Evolutionary conservation across 139 green algal genomes (phyloP), one percentile per base, ranked within the genome.

Genomic region (Volvox reticuliferus): DNA sequence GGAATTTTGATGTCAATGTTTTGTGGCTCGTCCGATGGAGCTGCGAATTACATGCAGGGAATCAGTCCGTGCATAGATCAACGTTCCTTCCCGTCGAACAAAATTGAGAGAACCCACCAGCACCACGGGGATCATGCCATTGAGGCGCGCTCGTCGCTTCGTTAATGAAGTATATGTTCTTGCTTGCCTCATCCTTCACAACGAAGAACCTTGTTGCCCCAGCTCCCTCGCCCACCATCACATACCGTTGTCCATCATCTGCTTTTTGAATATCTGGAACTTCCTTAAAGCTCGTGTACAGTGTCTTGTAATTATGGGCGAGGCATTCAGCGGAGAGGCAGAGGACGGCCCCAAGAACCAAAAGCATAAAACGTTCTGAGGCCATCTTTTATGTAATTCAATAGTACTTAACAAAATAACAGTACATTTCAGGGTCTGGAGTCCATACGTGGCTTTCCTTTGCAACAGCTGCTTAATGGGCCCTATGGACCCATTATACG

Each of bases 101-200:
- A 75, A n/a, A 22, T 17, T n/a, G n/a, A 18, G 22, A 9, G 44
- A 55, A 44, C 71, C 24, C 12, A 85, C 86, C 55, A 21, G 73
- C 36, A 18, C 44, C 73, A 33, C 86, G 86, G 12, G 86, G 86
- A 67, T 90, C 86, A 24, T 90, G 75, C 86, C 86, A 90, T 61
- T 77, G 50, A 18, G 86, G 24, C 22, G n/a, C 32, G 0, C 37
- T 37, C 17, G 75, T 65, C 17, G 44, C 86, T 0, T 18, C 21
- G 12, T 90, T 65, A 14, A 65, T 21, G 50, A 90, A 90, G 32
- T 78, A 90, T 5, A 83, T 0, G 28, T 36, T 19, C 36, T 69
- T 67, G 32, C n/a, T 36, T 44, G 78, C 26, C 35, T 61, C 30
- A 22, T 90, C 71, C 85, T 83, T 73, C 16, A 32, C 35, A 30